These are phyloP conservation scores for Kockiozyma suomiensis DNA, from an alignment of 805 yeast species.

Conservation along the genomic window DNA sequence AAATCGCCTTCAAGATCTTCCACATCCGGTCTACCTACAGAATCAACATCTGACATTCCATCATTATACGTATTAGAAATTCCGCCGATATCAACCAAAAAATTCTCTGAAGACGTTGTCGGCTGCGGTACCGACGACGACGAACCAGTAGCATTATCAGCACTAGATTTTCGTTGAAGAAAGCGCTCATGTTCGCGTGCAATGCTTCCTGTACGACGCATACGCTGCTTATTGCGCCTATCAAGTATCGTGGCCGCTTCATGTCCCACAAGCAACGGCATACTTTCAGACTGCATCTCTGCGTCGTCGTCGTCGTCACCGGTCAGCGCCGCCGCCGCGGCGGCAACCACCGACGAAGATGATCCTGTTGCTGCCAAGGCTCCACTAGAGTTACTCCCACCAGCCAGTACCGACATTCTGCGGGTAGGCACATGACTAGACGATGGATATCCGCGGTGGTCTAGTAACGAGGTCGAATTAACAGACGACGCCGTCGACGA, in stretches of 20 bases:
- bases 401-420: constrained; percentile 1
- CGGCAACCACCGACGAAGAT: neutral
- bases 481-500: constrained; percentile 18
- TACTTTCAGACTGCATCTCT: constrained; percentile 1
- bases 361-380: neutral
- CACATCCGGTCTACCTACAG: neutral
- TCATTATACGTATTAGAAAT: neutral
- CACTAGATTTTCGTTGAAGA: constrained; percentile 3
- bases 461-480: constrained; percentile 25
- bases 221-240: constrained; percentile 16
- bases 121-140: neutral
- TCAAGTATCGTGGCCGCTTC: constrained; percentile 11
- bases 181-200: constrained; percentile 16
- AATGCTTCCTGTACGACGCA: constrained; percentile 12
- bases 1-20: constrained; percentile 4
- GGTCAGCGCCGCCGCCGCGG: constrained; percentile 1
- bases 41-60: neutral
- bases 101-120: constrained; percentile 1
- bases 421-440: constrained; percentile 6
- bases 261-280: neutral
- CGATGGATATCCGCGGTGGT: constrained; percentile 22
- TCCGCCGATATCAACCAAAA: constrained; percentile 4
- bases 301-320: constrained; percentile 9
- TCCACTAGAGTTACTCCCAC: neutral
- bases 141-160: neutral